Conservation (phyloP, 768 basidiomycete genomes). For the Paxillus involutus region DNA sequence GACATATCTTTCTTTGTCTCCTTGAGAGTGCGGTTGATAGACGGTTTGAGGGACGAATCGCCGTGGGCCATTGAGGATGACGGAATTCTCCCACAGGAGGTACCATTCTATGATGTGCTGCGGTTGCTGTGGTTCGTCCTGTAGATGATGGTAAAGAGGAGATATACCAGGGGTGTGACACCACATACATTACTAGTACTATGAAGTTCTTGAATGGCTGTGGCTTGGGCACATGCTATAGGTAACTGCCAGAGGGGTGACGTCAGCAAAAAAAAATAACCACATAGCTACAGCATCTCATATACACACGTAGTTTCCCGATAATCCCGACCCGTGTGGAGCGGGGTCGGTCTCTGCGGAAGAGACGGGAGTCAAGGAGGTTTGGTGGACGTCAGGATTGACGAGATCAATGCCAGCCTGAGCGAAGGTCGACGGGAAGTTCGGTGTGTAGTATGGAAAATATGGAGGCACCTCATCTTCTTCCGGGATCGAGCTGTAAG, state of each 20-base stretch:
- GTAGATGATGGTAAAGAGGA: neutral
- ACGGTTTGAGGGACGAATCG: conserved; percentile 63
- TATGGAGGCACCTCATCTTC: too few relatives aligned
- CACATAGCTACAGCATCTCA: too few relatives aligned
- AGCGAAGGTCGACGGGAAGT: too few relatives aligned
- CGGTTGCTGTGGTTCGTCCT: neutral
- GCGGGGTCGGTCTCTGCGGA: too few relatives aligned
- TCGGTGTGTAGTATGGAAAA: too few relatives aligned
- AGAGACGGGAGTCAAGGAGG: too few relatives aligned
- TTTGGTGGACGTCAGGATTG: too few relatives aligned
- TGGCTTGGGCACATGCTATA: neutral
- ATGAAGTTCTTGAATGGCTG: neutral
- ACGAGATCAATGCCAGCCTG: too few relatives aligned
- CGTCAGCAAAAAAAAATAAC: conserved; percentile 3
- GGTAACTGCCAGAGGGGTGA: neutral
- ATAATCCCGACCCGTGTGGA: too few relatives aligned
- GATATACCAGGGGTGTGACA: neutral
- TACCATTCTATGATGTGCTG: conserved; percentile 7
- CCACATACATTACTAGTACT: neutral
- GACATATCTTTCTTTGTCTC: conserved; percentile 70
- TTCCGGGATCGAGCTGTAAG: too few relatives aligned
- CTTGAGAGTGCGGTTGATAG: conserved; percentile 70
- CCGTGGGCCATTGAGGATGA: conserved; percentile 32
- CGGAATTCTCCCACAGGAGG: neutral
- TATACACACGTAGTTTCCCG: too few relatives aligned